Conservation (phyloP, 2,329 filamentous ascomycete genomes). For the Bipolaris cookei region DNA sequence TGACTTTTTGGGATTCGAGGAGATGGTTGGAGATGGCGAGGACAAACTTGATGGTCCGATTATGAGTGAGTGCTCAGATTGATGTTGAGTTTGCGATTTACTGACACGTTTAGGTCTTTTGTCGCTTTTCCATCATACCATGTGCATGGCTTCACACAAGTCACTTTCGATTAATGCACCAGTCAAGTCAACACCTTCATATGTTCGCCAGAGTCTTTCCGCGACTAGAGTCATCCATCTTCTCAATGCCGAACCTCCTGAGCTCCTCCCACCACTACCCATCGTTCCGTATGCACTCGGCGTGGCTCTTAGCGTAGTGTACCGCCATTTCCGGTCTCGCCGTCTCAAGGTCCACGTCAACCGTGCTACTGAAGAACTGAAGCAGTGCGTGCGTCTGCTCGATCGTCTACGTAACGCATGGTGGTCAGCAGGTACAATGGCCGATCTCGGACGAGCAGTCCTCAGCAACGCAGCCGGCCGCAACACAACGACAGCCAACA, state of each 20-base stretch:
- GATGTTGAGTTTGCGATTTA: constrained; percentile 9
- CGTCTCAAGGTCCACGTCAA: constrained; percentile 57
- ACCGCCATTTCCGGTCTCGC: constrained; percentile 62
- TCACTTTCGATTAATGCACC: constrained; percentile 53
- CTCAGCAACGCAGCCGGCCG: constrained; percentile 49
- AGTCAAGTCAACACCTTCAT: constrained; percentile 58
- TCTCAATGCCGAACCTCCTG: constrained; percentile 54
- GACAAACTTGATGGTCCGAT: constrained; percentile 48
- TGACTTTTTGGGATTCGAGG: constrained; percentile 55
- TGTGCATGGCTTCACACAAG: constrained; percentile 63
- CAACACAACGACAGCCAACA: constrained; percentile 45
- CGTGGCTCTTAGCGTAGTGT: constrained; percentile 62
- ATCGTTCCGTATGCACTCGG: constrained; percentile 63
- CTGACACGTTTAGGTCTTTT: constrained; percentile 52
- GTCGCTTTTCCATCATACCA: constrained; percentile 63
- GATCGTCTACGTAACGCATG: constrained; percentile 53
- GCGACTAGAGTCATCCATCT: constrained; percentile 63
- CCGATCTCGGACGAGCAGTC: constrained; percentile 49
- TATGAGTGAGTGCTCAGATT: constrained; percentile 38
- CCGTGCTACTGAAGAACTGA: constrained; percentile 54
- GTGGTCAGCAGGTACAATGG: constrained; percentile 57
- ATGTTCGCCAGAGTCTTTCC: constrained; percentile 61
- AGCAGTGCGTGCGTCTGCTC: constrained; percentile 53
- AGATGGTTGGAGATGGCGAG: constrained; percentile 51
- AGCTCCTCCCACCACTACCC: constrained; percentile 59